Percentiles rank a stretch among this genome's conserved stretches.
phyloP scores from a whole-genome alignment of 495 filamentous ascomycete genomes.

The Penicillium turbatum region DNA sequence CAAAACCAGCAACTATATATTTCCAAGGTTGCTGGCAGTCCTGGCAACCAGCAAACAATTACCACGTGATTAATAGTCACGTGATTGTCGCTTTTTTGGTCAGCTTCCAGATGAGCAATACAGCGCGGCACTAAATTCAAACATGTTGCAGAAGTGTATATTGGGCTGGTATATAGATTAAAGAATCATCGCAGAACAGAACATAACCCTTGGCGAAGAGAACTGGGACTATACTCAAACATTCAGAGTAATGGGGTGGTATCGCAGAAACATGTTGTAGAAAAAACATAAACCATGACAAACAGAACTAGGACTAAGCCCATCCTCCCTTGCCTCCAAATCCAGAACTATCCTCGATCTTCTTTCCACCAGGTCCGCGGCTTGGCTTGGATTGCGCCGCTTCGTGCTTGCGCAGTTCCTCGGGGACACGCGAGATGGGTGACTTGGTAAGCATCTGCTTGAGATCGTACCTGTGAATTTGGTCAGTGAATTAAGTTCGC shows the following conservation, averaged over 20 bases:
- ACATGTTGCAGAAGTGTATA: no score
- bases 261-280: not conserved
- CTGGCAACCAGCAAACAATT: not conserved
- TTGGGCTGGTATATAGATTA: no score
- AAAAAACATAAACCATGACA: not conserved
- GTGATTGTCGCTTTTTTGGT: no score
- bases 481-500: not conserved
- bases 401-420: conserved; percentile 91
- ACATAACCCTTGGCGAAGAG: no score
- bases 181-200: no score
- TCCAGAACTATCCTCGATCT: conserved; percentile 57
- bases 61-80: no score
- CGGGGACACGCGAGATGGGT: conserved; percentile 81
- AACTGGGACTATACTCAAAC: no score
- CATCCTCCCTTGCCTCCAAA: conserved; percentile 59
- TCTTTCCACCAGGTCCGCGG: conserved; percentile 52
- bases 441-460: conserved; percentile 96
- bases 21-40: no score
- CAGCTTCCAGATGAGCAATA: no score
- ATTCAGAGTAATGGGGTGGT: not conserved
- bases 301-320: conserved; percentile 12
- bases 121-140: no score
- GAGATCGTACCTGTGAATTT: conserved; percentile 62
- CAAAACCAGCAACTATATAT: no score
- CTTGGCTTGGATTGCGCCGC: conserved; percentile 80